Base-by-base conservation (phyloP, 306 rosid genomes). In the Castanopsis chinensis region DNA sequence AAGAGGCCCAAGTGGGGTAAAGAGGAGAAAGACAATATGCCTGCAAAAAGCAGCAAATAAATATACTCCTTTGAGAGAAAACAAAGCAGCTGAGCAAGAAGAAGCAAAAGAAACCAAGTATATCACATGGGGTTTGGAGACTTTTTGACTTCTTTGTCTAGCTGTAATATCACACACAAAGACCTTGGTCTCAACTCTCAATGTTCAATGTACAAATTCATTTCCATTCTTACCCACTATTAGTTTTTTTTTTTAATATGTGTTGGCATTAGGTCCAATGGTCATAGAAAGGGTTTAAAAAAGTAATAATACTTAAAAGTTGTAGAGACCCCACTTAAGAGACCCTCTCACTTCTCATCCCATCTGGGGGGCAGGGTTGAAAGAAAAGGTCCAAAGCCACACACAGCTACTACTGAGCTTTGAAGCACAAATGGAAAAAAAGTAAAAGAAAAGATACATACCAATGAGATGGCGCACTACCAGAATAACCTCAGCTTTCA, bases 181-280 rank as follows among this genome's bases (percentile, higher is more conserved):
- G 45, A 3, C 43, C 60, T 55, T 72, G 70, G 70, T 58, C 76
- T 43, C 57, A 41, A 41, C 45, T 41, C 45, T 41, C 75, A 80
- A 72, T 13, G 14, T 13, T 49, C 53, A 49, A 49, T 5, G 13
- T 2, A 59, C 23, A 59, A 70, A 75, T 41, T 74, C 75, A 55
- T 53, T 53, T 59, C 80, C 78, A 32, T 32, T 58, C 14, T 56
- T 23, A 10, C 9, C 49, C 70, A 79, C 81, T 56, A 30, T 74
- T 74, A 57, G 80, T 85, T 88, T 85, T 88, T 87, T 10, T 85
- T 88, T 85, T 88, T 87, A 2, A 80, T 63, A 72, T 76, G 52
- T 57, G 21, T 15, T 45, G 51, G 45, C 71, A 5, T n/a, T 74
- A 27, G 55, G 69, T 43, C 75, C 71, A 45, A 23, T 75, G 80